Evolutionary conservation across 805 yeast genomes (phyloP).

Genomic region (Nakazawaea ishiwadae): DNA sequence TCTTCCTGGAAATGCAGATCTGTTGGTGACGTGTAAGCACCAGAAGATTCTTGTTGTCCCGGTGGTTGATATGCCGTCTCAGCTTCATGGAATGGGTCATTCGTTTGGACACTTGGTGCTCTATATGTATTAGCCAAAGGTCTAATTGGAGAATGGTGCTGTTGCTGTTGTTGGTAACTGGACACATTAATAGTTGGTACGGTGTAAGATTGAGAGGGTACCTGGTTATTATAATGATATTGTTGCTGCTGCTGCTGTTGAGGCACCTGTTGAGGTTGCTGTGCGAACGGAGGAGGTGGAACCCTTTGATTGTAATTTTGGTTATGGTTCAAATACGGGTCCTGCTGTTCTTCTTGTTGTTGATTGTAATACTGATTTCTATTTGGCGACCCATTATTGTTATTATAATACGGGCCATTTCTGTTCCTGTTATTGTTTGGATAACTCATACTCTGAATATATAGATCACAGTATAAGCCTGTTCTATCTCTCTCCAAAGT

Average conservation of each 20-base stretch:
- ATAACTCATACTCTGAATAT: background rate
- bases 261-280: background rate
- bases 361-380: background rate
- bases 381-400: no score
- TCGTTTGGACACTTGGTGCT: background rate
- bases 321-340: background rate
- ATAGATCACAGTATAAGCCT: no score
- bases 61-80: background rate
- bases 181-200: background rate
- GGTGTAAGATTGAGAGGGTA: background rate
- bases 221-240: background rate
- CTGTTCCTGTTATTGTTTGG: background rate
- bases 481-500: no score
- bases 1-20: background rate
- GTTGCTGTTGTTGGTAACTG: background rate
- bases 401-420: background rate
- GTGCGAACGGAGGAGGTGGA: background rate
- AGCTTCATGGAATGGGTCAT: no score
- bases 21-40: background rate
- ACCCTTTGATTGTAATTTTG: background rate
- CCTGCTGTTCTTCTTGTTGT: background rate
- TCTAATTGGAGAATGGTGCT: no score
- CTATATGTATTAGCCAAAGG: slow-evolving; percentile 3
- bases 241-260: background rate
- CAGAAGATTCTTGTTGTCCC: background rate